Base-by-base conservation (phyloP, 805 yeast genomes). In the Pichia thaimueangensis region DNA sequence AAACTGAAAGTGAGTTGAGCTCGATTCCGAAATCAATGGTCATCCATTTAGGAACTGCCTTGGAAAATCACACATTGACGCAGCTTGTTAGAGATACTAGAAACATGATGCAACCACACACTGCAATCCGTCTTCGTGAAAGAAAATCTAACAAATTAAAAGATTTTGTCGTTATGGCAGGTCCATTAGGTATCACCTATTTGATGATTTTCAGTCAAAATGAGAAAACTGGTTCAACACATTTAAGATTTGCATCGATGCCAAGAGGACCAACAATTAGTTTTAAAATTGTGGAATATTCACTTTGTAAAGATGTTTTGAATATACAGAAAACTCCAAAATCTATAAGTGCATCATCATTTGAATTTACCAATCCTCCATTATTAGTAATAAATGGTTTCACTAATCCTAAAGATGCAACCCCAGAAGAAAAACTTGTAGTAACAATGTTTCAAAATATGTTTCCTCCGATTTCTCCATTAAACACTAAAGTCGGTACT, bases 91-190 rank as follows among this genome's bases (percentile, higher is more conserved):
- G 73, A 46, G 98, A 93, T 62, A 79, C 89, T 62, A 76, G 98
- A 58, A 75, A 76, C 47, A 77, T 88, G 50, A 88, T 93, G 96
- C 93, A 87, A 59, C 98, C 98, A 12, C 95, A 91, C 57, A 93
- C 98, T 3, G 97, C 97, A 11, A 79, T 87, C 55, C 84, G 79
- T 51, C 71, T 93, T 45, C 74, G 81, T 50, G 98, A 93, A 64
- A 72, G 97, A 39, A 86, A 86, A 59, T 70, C 86, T 30, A 93
- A 93, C 63, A 85, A 80, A 58, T 70, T 93, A 51, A 86, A 84
- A 61, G 98, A 91, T 65, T 93, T 84, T 54, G 76, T 89, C n/a
- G 95, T 87, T n/a, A 89, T 93, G 96, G 86, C 96, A 30, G 97
- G 97, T 6, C 97, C 97, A 12, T 69, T 93, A 34, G 95, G 95